Evolutionary conservation across 2,329 filamentous ascomycete species (phyloP), one percentile per base, ranked within the genome.

Genomic region (Epichloe hybrida): DNA sequence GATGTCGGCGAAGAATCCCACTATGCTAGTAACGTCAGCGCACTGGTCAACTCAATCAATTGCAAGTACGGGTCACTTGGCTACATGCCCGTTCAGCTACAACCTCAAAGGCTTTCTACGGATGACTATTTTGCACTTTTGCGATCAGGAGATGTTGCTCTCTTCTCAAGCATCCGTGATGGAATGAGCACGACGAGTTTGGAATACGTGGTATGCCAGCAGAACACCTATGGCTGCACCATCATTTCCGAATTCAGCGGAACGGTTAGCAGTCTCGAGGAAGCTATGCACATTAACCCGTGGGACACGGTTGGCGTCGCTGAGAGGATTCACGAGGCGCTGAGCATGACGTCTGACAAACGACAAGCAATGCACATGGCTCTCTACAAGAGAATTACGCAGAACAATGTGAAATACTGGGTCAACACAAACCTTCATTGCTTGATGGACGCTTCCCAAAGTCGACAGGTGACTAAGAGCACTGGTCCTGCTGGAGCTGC

Each of bases 161-260:
- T 97, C 41, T 95, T 96, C 66, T 96, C 91, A 9, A 95, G 88
- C 59, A 89, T 96, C 23, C 81, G 91, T 52, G 91, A 96, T 64
- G 90, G 91, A 51, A 95, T 96, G 89, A 96, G 95, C 72, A 95
- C 90, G 0, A 95, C 90, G n/a, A 91, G 88, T 63, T 72, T 96
- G 58, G 91, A 96, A 68, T 97, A 95, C 64, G 81, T 96, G 51
- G 79, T 95, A 52, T 94, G 88, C 65, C 91, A 97, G 67, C 84
- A 88, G 61, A 85, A 91, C 56, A 82, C 82, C 50, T 81, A 90
- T 57, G 86, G 90, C 1, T 91, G 90, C 3, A 72, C 96, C 45
- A 95, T 97, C 56, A 78, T 97, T n/a, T 96, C 91, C 7, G 91
- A 97, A 65, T 96, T 96, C 67, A 95, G 89, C 54, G 91, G 91